Base-by-base conservation (phyloP, 305 asterid genomes). In the Petunia hybrid region DNA sequence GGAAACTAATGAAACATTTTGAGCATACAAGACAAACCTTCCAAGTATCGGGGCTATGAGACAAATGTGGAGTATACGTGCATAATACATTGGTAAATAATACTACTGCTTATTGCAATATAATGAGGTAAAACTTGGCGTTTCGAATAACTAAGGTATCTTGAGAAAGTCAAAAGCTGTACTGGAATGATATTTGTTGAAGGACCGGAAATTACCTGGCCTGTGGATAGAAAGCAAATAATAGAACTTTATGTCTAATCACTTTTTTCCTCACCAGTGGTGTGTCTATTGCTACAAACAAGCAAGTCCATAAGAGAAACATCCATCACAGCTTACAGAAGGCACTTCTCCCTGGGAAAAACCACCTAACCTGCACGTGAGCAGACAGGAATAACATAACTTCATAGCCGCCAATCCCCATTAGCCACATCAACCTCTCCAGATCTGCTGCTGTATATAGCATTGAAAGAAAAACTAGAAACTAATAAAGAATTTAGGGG, bases 261-360 rank as follows among this genome's bases (percentile, higher is more conserved):
- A 38, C 22, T 4, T 64, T 5, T 64, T 64, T 39, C 70, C 70
- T 64, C 8, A 5, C 13, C 45, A 40, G 22, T 36, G 45, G 4
- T 38, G 46, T 64, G 4, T 38, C 22, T 64, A 12, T 10, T 38
- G 46, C 70, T 64, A 36, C 70, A 38, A 60, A 60, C 16, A 38
- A 64, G n/a, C 16, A 64, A 10, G 70, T 45, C 70, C 8, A 43
- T 12, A 64, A 64, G 70, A 64, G 10, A 22, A 64, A 64, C 68
- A 64, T 38, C 16, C 45, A 38, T 41, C 45, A 38, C 46, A 38
- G 70, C 70, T 64, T 10, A 38, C 16, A 64, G 70, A 38, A 64
- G 70, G 42, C 16, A 64, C 45, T 64, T 64, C 70, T 64, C 22
- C 46, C 31, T 38, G 45, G 14, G 3, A 51, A 51, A 48, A 51